Conservation (phyloP, 805 yeast species). For the Metschnikowia henanensis region DNA sequence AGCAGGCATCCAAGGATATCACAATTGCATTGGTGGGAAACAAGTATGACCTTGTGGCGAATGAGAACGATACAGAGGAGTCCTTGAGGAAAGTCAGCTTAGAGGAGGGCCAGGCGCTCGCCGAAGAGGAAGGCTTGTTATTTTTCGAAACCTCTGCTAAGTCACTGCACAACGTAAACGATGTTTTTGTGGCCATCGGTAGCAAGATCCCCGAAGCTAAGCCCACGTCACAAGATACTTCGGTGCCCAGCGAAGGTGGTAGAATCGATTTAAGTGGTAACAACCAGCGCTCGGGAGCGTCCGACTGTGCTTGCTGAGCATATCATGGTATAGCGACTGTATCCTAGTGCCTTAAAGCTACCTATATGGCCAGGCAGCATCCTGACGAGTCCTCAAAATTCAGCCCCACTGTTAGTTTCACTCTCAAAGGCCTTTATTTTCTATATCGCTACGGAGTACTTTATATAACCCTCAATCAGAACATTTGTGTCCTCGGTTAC, state of each 20-base stretch:
- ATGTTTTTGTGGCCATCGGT: slow-evolving; percentile 89
- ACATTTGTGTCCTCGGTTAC: too few species aligned
- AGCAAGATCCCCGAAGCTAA: slow-evolving; percentile 65
- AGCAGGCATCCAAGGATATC: slow-evolving; percentile 73
- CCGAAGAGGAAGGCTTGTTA: slow-evolving; percentile 86
- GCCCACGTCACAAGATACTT: slow-evolving; percentile 16
- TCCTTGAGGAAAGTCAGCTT: slow-evolving; percentile 72
- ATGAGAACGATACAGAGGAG: slow-evolving; percentile 47
- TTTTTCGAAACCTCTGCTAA: slow-evolving; percentile 96
- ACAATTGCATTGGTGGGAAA: slow-evolving; percentile 87
- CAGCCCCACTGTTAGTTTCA: too few species aligned
- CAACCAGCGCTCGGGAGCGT: slow-evolving; percentile 16
- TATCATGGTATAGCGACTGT: too few species aligned
- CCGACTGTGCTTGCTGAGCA: slow-evolving; percentile 21
- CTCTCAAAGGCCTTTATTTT: too few species aligned
- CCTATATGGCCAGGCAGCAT: too few species aligned
- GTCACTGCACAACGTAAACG: slow-evolving; percentile 84
- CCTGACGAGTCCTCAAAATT: too few species aligned
- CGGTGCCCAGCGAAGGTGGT: slow-evolving; percentile 16
- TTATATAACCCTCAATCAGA: too few species aligned
- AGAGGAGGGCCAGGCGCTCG: slow-evolving; percentile 84
- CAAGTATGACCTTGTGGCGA: slow-evolving; percentile 56
- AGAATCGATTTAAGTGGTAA: slow-evolving; percentile 35
- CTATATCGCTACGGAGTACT: too few species aligned
- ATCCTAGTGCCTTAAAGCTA: too few species aligned